Evolutionary conservation across 2,329 filamentous ascomycete genomes (phyloP), one percentile per base, ranked within the genome.

Genomic region (Penicillium polonicum): DNA sequence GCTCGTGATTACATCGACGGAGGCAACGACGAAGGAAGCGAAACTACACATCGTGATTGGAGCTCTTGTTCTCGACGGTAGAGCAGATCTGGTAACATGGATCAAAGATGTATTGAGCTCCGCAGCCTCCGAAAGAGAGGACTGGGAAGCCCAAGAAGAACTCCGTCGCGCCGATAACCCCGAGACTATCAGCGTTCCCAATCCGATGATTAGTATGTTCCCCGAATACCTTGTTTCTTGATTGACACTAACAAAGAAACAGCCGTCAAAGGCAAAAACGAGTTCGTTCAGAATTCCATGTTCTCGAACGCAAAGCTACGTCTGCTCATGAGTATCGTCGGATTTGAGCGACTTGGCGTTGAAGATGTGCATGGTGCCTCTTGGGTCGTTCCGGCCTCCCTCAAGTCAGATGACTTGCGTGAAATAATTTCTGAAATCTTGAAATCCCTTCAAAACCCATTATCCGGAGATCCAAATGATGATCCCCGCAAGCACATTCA

Each of bases 231-330:
- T 5, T 36, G 19, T 25, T 61, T 52, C 58, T 49, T 5, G 13
- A 25, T 19, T 33, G 10, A 7, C 44, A 42, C 56, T 63, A 58
- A 63, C 52, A n/a, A 8, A 5, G 7, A 5, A 41, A 33, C 66
- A 88, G 85, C 76, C 55, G 76, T 92, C 52, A 83, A 81, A 50
- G 82, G 89, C 0, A 85, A 88, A 57, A 85, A 83, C 42, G 85
- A 89, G 45, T 81, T 84, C 48, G 85, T 87, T 41, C 86, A 87
- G 50, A 83, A 82, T 23, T 88, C 91, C 27, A 87, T 96, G 76
- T 95, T 95, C 79, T 95, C 91, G 70, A 95, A 97, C 73, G 87
- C 90, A 10, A 88, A 93, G 68, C 82, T 97, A 2, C 88, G 92
- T 35, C 85, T 97, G 2, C 83, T 99, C 4, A 88, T 97, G 83